These are phyloP conservation scores for Lachancea dasiensis DNA, from an alignment of 805 yeast species.

Conservation along the genomic window DNA sequence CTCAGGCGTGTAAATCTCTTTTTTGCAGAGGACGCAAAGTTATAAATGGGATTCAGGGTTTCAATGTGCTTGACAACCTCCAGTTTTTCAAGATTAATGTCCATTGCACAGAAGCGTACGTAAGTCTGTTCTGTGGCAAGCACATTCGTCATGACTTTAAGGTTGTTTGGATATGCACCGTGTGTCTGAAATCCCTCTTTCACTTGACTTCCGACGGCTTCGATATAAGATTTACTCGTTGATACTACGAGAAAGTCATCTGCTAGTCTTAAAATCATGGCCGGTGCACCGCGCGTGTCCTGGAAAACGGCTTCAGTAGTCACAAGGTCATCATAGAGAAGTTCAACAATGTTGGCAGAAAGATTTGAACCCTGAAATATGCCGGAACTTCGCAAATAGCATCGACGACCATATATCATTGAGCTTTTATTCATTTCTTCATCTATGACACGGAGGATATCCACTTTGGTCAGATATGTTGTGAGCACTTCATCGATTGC, in stretches of 20 bases:
- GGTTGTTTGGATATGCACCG: conserved; percentile 36
- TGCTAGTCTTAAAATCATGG: conserved; percentile 56
- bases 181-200: conserved; percentile 38
- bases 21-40: neutral
- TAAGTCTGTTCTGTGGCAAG: neutral
- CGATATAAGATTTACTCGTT: conserved; percentile 32
- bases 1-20: neutral
- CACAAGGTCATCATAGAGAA: conserved; percentile 61
- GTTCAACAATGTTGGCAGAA: conserved; percentile 68
- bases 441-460: conserved; percentile 41
- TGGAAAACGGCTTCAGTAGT: conserved; percentile 28
- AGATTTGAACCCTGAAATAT: conserved; percentile 80
- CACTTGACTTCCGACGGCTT: conserved; percentile 27
- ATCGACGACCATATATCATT: conserved; percentile 34
- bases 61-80: conserved; percentile 33
- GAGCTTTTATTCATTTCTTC: conserved; percentile 51
- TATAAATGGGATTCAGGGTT: conserved; percentile 2
- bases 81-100: conserved; percentile 32
- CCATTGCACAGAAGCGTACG: conserved; percentile 40
- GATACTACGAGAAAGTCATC: conserved; percentile 83
- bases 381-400: conserved; percentile 54
- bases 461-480: conserved; percentile 35
- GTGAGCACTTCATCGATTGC: conserved; percentile 33
- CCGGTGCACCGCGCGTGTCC: conserved; percentile 21
- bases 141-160: conserved; percentile 30